These are phyloP conservation scores for Astrothelium subdiscretum DNA, from an alignment of 495 filamentous ascomycete genomes.

Conservation along the genomic window DNA sequence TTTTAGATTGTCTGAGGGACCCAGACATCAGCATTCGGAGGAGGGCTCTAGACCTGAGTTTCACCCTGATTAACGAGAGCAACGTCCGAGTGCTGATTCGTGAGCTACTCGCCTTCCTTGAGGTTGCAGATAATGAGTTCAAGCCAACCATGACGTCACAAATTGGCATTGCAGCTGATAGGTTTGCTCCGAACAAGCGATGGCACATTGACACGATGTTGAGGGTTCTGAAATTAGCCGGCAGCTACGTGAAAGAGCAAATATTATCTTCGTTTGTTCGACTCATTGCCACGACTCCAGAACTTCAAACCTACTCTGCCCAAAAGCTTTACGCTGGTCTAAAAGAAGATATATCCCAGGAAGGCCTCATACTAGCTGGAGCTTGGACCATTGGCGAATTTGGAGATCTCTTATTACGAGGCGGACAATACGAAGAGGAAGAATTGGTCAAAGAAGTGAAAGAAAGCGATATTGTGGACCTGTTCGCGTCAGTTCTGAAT, in stretches of 20 bases:
- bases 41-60: constrained; percentile 89
- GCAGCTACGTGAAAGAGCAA: constrained; percentile 94
- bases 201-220: constrained; percentile 99
- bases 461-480: constrained; percentile 79
- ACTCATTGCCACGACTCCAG: constrained; percentile 85
- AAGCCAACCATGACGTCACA: constrained; percentile 95
- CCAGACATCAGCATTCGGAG: constrained; percentile 98
- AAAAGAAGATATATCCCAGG: constrained; percentile 94
- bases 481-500: constrained; percentile 83
- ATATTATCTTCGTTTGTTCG: constrained; percentile 94
- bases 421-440: constrained; percentile 90
- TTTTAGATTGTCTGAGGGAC: constrained; percentile 89
- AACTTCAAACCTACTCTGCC: constrained; percentile 89
- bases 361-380: constrained; percentile 82
- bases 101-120: constrained; percentile 86
- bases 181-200: constrained; percentile 89
- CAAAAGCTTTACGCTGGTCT: constrained; percentile 85
- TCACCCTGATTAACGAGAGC: constrained; percentile 92
- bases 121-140: constrained; percentile 96
- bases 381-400: constrained; percentile 99
- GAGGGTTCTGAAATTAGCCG: constrained; percentile 84
- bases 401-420: constrained; percentile 73
- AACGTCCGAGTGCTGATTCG: constrained; percentile 89
- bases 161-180: constrained; percentile 92
- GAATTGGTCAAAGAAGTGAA: constrained; percentile 83